These are phyloP conservation scores for Candida fluviatilis DNA, from an alignment of 805 yeast genomes.

Conservation along the genomic window DNA sequence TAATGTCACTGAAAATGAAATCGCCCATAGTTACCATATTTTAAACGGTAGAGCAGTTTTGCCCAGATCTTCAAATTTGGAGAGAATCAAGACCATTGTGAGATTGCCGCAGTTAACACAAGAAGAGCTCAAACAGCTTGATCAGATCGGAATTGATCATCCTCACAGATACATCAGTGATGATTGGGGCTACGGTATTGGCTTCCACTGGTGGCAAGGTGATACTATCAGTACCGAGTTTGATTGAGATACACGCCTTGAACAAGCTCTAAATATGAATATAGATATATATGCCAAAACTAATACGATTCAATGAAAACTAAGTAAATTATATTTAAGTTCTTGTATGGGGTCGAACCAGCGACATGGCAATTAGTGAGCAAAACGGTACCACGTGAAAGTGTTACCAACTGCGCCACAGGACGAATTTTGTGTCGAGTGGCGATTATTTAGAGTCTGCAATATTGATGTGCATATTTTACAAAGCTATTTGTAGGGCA, in stretches of 20 bases:
- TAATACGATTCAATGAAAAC: too few species aligned
- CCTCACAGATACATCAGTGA: conserved; percentile 31
- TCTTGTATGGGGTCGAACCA: conserved; percentile 43
- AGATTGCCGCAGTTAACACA: conserved; percentile 30
- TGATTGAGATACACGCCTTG: too few species aligned
- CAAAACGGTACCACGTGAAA: too few species aligned
- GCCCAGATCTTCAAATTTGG: conserved; percentile 69
- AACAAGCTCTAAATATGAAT: too few species aligned
- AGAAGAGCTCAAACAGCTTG: conserved; percentile 32
- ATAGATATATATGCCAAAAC: too few species aligned
- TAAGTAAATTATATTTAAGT: conserved; percentile 12
- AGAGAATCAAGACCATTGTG: conserved; percentile 47
- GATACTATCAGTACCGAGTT: conserved; percentile 24
- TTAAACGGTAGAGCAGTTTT: conserved; percentile 56
- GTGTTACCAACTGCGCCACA: conserved; percentile 50
- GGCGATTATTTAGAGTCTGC: too few species aligned
- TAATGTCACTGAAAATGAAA: conserved; percentile 47
- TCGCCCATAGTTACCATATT: conserved; percentile 59
- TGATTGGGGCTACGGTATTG: conserved; percentile 35
- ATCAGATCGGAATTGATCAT: conserved; percentile 30
- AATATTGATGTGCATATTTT: too few species aligned
- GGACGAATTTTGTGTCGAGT: conserved; percentile 28
- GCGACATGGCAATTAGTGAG: conserved; percentile 48
- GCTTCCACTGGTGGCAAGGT: conserved; percentile 35
- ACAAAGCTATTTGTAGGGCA: too few species aligned